These are phyloP conservation scores for Cryptococcus sp. DNA, from an alignment of 1,284 basidiomycete species.

Conservation along the genomic window DNA sequence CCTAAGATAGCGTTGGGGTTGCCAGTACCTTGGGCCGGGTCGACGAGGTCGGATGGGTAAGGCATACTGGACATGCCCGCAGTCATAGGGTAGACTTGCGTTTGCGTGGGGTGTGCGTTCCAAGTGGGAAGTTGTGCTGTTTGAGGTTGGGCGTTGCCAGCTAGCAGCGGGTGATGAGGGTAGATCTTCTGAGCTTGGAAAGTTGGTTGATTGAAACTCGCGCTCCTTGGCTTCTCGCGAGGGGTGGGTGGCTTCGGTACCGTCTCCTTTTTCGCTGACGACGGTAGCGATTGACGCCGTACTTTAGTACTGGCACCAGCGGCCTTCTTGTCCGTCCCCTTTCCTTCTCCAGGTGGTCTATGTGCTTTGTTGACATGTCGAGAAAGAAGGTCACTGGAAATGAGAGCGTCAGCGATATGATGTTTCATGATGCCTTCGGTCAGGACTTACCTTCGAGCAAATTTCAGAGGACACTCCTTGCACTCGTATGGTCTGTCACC, in stretches of 20 bases:
- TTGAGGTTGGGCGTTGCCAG: constrained; percentile 3
- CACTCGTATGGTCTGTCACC: constrained; percentile 89
- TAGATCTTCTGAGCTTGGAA: constrained; percentile 46
- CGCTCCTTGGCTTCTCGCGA: constrained; percentile 12
- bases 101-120: constrained; percentile 14
- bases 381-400: constrained; percentile 73
- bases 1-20: constrained; percentile 16
- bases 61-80: constrained; percentile 9
- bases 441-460: constrained; percentile 69
- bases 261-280: not conserved
- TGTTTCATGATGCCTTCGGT: no score
- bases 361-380: constrained; percentile 89
- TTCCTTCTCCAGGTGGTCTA: constrained; percentile 58
- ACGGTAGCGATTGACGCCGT: not conserved
- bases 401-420: no score
- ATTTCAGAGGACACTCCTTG: constrained; percentile 82
- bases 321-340: constrained; percentile 22
- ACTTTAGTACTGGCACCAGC: constrained; percentile 3
- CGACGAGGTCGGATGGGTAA: constrained; percentile 10
- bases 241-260: not conserved
- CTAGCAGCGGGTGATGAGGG: constrained; percentile 45
- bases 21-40: constrained; percentile 10
- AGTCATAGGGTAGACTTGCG: constrained; percentile 10
- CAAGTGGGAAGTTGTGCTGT: not conserved
- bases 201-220: constrained; percentile 15